Base-by-base conservation (phyloP, 208 protist genomes). In the Wallacemonas sp. region DNA sequence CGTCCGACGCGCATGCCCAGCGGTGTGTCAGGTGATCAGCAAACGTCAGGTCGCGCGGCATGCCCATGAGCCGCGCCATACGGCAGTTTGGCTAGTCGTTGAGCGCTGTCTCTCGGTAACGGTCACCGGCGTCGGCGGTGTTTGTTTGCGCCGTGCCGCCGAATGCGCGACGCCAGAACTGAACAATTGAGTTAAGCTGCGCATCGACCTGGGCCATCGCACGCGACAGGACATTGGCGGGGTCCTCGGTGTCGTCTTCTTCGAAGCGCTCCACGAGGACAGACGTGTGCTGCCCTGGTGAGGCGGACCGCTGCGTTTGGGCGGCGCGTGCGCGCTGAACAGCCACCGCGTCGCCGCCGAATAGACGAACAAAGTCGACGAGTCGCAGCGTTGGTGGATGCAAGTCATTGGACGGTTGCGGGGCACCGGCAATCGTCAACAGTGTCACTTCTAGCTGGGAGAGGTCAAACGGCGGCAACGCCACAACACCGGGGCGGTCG, bases 331-430 rank as follows among this genome's bases (percentile, higher is more conserved):
- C 50, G 1, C 69, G 67, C 32, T 68, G 73, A 54, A 78, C 71
- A n/a, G 66, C 59, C 21, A 64, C 52, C 34, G 85, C 2, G 15
- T 81, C 78, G 22, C 82, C 81, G 46, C 78, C 83, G 62, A 79
- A 88, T 30, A 72, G 68, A 8, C 36, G 41, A 26, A 74, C 72
- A 63, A 91, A 89, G 12, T 66, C 70, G 21, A 81, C 78, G 42
- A 64, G 50, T 0, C 32, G 21, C 37, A 85, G 67, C 5, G 59
- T 54, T 12, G 44, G 68, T 3, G 74, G 37, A 26, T 88, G 79
- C 13, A 81, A 66, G 22, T 60, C 76, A 10, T 58, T 24, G 30
- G 15, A 13, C 8, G 50, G 50, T 19, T 57, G 50, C 24, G 50
- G 50, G n/a, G 50, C 50, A 38, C 83, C 83, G 2, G 68, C 69